A percentile compares a stretch with the other conserved stretches of the same genome.
Evolutionary conservation across 306 rosid species (phyloP).

Genomic region (Chamaecrista fasciculata): DNA sequence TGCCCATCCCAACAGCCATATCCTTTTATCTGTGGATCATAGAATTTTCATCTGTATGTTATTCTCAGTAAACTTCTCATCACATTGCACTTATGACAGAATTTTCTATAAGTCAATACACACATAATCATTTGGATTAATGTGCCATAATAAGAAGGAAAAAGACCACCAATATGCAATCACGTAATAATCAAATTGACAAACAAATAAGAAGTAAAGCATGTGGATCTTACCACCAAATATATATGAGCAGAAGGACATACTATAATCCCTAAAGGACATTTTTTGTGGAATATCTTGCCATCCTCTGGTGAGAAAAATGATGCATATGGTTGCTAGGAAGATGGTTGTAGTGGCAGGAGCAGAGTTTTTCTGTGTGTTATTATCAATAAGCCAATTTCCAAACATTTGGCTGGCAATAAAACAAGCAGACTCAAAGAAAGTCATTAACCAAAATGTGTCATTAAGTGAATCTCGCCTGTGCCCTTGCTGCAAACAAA

Average conservation of each 20-base stretch:
- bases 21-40: slow-evolving; percentile 82
- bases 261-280: slow-evolving; percentile 61
- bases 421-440: slow-evolving; percentile 73
- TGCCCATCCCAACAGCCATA: slow-evolving; percentile 89
- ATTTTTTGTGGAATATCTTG: slow-evolving; percentile 48
- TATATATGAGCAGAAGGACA: slow-evolving; percentile 58
- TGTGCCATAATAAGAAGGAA: not conserved
- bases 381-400: slow-evolving; percentile 71
- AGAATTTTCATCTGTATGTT: slow-evolving; percentile 28
- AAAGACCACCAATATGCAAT: not conserved
- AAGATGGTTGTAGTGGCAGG: slow-evolving; percentile 56
- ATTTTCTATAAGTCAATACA: slow-evolving; percentile 7
- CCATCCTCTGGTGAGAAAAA: slow-evolving; percentile 63
- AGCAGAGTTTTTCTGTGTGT: slow-evolving; percentile 39
- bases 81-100: not conserved
- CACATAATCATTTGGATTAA: not conserved
- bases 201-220: not conserved
- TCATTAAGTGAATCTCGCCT: slow-evolving; percentile 80
- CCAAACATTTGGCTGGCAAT: slow-evolving; percentile 87
- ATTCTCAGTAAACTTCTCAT: slow-evolving; percentile 22
- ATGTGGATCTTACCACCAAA: slow-evolving; percentile 64
- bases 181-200: slow-evolving; percentile 6
- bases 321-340: slow-evolving; percentile 60
- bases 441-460: slow-evolving; percentile 88
- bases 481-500: slow-evolving; percentile 79